Percentiles rank a stretch among this genome's conserved stretches.
phyloP scores from a whole-genome alignment of 108 stramenopile species.

The Pseudonitzschia delicatissima region DNA sequence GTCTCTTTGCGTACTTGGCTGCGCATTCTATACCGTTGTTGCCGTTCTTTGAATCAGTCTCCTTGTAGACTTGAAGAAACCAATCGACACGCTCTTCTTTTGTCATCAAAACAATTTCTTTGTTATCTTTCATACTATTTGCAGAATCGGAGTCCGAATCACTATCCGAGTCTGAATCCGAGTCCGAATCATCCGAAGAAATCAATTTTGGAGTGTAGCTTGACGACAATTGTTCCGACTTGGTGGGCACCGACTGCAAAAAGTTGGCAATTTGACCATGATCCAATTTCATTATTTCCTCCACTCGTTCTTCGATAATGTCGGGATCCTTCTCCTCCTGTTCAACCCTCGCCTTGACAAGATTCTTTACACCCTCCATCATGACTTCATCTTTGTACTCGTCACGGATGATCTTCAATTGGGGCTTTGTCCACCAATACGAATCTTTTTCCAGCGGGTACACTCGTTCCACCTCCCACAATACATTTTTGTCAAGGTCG shows the following conservation, averaged over 20 bases:
- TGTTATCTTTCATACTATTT: too few relatives aligned
- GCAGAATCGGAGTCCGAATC: neutral
- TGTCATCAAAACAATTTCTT: too few relatives aligned
- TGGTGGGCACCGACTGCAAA: neutral
- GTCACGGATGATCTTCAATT: neutral
- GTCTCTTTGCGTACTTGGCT: too few relatives aligned
- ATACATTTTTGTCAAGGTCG: neutral
- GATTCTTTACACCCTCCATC: conserved; percentile 1
- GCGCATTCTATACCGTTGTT: too few relatives aligned
- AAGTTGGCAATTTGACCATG: neutral
- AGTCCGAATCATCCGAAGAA: neutral
- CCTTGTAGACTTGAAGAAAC: too few relatives aligned
- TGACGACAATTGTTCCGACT: too few relatives aligned
- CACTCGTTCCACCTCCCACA: neutral
- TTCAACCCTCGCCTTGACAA: neutral
- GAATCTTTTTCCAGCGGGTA: neutral
- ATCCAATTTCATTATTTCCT: neutral
- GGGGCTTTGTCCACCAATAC: conserved; percentile 9
- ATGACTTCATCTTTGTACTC: conserved; percentile 6
- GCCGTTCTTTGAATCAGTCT: too few relatives aligned
- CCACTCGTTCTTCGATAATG: conserved; percentile 3
- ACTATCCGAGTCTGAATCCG: neutral
- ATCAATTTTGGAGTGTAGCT: too few relatives aligned
- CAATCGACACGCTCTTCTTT: too few relatives aligned
- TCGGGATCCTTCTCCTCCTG: conserved; percentile 1